Base-by-base conservation (phyloP, 306 rosid species). In the Hippophae rhamnoides region DNA sequence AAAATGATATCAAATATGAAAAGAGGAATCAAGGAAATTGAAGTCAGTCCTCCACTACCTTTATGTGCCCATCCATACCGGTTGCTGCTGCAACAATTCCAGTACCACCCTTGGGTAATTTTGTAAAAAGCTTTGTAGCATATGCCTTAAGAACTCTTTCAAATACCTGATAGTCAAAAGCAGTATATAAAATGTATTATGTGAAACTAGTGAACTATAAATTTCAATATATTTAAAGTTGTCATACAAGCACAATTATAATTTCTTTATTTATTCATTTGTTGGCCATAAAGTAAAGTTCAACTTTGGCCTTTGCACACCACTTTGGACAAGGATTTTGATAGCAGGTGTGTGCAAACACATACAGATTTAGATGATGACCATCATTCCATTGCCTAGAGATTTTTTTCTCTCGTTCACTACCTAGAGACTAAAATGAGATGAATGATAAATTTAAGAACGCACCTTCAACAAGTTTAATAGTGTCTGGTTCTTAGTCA, bases 21-120 rank as follows among this genome's bases (percentile, higher is more conserved):
- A 6, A 42, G 43, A 69, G 23, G 6, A 52, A 63, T 45, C 49
- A 67, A n/a, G 66, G 62, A 70, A 62, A 41, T 48, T 57, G 55
- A 50, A 62, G 44, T 58, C 42, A 18, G 67, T 71, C 50, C 25
- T 18, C 63, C 38, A 61, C 38, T 82, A 92, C 99, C 99, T 88
- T 92, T 78, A 92, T 92, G 68, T 92, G 96, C 43, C 99, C 99
- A 66, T 92, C 99, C 99, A 88, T 85, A 71, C 99, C 99, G 53
- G 99, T 92, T 23, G 99, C 96, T 42, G 99, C 96, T 12, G 99
- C 99, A 87, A 92, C 99, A 72, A 92, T 80, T 69, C 99, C 99
- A 6, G 84, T 80, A 52, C 99, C 99, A 62, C 99, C 99, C 86
- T 79, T 92, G 38, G 99, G 99, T 57, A 92, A 80, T 82, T 95